Conservation (phyloP, 495 filamentous ascomycete species). For the Aspergillus leporis region DNA sequence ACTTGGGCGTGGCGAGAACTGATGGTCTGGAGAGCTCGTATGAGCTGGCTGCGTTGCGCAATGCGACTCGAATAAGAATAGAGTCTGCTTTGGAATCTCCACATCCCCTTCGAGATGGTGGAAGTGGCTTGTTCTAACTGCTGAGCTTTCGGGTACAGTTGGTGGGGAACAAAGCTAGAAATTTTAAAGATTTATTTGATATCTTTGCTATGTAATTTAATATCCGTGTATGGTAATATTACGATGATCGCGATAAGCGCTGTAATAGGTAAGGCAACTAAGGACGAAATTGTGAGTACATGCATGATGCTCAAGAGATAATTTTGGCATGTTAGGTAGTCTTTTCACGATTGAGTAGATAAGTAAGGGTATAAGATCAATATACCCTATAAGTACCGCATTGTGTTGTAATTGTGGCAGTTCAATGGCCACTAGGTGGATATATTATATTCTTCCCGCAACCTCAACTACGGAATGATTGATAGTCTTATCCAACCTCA, state of each 20-base stretch:
- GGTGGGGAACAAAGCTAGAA: conserved; percentile 2
- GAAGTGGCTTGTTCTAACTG: conserved; percentile 1
- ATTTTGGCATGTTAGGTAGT: too few relatives aligned
- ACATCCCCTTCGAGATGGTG: conserved; percentile 20
- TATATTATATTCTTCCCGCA: too few relatives aligned
- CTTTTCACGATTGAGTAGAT: too few relatives aligned
- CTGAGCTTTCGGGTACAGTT: not conserved
- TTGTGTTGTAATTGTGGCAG: too few relatives aligned
- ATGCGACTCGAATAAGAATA: conserved; percentile 3
- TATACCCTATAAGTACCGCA: too few relatives aligned
- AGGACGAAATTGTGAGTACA: too few relatives aligned
- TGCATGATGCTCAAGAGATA: too few relatives aligned
- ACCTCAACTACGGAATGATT: too few relatives aligned
- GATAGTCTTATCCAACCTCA: too few relatives aligned
- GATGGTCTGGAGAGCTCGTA: conserved; percentile 5
- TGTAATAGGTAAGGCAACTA: not conserved
- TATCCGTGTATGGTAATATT: conserved; percentile 12
- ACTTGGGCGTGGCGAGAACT: conserved; percentile 8
- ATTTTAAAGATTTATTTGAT: conserved; percentile 3
- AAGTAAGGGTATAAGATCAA: too few relatives aligned
- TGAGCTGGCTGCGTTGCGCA: conserved; percentile 4
- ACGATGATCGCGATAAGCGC: not conserved
- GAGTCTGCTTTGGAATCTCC: conserved; percentile 17
- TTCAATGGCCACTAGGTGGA: too few relatives aligned
- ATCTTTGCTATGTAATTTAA: conserved; percentile 6